Conservation (phyloP, 768 basidiomycete genomes). For the Serpula lacrymans region DNA sequence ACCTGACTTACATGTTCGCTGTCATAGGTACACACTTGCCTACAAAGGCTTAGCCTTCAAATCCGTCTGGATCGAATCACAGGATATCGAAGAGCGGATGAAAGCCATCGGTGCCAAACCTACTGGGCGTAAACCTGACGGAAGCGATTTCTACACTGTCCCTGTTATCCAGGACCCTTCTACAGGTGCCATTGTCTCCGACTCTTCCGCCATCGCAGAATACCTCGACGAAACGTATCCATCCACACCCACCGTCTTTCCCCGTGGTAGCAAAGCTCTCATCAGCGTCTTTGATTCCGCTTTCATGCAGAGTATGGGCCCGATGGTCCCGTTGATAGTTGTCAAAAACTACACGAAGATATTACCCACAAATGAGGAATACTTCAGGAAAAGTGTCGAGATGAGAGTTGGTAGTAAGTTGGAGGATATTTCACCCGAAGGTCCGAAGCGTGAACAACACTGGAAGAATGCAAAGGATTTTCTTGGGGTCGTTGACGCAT, state of each 20-base stretch:
- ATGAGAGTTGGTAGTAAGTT: not conserved
- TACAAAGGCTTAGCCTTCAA: too few relatives aligned
- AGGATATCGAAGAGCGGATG: too few relatives aligned
- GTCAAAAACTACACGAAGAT: too few relatives aligned
- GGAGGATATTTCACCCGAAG: not conserved
- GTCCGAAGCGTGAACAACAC: not conserved
- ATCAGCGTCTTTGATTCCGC: conserved; percentile 31
- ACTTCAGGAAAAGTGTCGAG: not conserved
- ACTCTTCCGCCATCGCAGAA: conserved; percentile 41
- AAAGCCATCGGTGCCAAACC: conserved; percentile 36
- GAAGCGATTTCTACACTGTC: conserved; percentile 36
- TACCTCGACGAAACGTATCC: conserved; percentile 49
- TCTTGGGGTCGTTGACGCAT: not conserved
- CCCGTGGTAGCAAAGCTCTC: conserved; percentile 29
- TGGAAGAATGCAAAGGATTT: not conserved
- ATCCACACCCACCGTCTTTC: conserved; percentile 34
- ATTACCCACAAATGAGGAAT: not conserved
- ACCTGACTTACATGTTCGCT: too few relatives aligned
- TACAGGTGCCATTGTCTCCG: conserved; percentile 32
- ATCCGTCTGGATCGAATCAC: too few relatives aligned
- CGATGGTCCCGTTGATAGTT: not conserved
- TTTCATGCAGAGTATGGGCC: not conserved
- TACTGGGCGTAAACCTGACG: conserved; percentile 29
- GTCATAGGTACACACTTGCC: too few relatives aligned
- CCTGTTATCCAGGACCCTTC: conserved; percentile 44